Base-by-base conservation (phyloP, 2,329 filamentous ascomycete species). In the Aureobasidium melanogenum region DNA sequence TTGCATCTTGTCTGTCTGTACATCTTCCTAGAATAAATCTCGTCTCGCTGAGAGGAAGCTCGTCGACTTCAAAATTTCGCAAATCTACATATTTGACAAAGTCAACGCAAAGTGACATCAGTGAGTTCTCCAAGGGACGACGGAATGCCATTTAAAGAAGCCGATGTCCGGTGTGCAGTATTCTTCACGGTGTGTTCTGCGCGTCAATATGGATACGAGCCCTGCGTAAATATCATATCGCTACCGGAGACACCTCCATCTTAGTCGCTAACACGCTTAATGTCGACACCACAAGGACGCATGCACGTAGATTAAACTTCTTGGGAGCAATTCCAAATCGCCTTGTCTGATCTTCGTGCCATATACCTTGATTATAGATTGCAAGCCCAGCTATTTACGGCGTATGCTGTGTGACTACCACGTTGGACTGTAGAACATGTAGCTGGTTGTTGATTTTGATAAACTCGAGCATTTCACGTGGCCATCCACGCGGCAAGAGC, bases 401-500 rank as follows among this genome's bases (percentile, higher is more conserved):
- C 22, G 15, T 28, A 46, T 26, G 3, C 22, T 28, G 22, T 46
- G 43, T n/a, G n/a, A n/a, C n/a, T n/a, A n/a, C n/a, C n/a, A n/a
- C n/a, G n/a, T 46, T 9, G 14, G 14, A 28, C 7, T 5, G 28
- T 15, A 46, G 3, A 14, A 44, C 22, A 44, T 15, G 14, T 4
- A n/a, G n/a, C n/a, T n/a, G 19, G 3, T 26, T 26, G 6, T 15
- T 14, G 14, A 46, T 12, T 32, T 5, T 48, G 47, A 26, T 51
- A 51, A 51, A 51, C 14, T 26, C 48, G n/a, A 56, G 26, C 52
- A 56, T 44, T 15, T 22, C 54, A 57, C 54, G 54, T 57, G 54
- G 26, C 14, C 6, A 2, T 28, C 15, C 39, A 47, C 28, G 32
- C 17, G 52, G 22, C 19, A 24, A 17, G 17, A 8, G 48, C 48